Evolutionary conservation across 805 yeast species (phyloP).

Genomic region (Metschnikowia aberdeeniae): DNA sequence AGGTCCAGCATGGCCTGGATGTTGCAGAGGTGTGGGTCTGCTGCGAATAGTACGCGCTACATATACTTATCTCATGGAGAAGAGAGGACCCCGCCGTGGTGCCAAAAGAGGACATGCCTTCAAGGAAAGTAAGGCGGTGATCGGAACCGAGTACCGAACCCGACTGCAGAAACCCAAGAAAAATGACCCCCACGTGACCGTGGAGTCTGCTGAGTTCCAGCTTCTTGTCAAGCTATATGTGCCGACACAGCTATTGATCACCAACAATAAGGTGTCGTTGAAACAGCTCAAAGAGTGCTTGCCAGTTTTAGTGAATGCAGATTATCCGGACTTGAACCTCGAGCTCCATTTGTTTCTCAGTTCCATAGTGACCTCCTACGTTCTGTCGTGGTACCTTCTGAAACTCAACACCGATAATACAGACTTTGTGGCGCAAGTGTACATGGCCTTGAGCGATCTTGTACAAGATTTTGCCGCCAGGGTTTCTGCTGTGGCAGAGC

Average conservation of each 20-base stretch:
- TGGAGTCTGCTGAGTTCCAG: conserved; percentile 46
- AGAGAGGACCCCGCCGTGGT: conserved; percentile 8
- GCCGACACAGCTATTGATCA: conserved; percentile 30
- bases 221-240: conserved; percentile 32
- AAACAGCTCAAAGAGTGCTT: conserved; percentile 26
- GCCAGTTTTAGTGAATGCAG: conserved; percentile 25
- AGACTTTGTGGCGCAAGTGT: conserved; percentile 13
- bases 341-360: conserved; percentile 37
- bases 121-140: conserved; percentile 13
- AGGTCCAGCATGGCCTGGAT: no score
- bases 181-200: conserved; percentile 29
- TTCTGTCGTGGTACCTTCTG: conserved; percentile 18
- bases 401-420: conserved; percentile 18
- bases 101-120: conserved; percentile 7
- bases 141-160: conserved; percentile 5
- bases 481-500: conserved; percentile 10
- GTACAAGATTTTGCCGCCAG: conserved; percentile 12
- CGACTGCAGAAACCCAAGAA: conserved; percentile 6
- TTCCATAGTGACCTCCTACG: conserved; percentile 20
- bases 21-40: not conserved
- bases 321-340: conserved; percentile 25
- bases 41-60: not conserved
- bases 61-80: conserved; percentile 2
- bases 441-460: conserved; percentile 12
- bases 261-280: conserved; percentile 25